Conservation (phyloP, 2,329 filamentous ascomycete genomes). For the Tolypocladium nubicola region DNA sequence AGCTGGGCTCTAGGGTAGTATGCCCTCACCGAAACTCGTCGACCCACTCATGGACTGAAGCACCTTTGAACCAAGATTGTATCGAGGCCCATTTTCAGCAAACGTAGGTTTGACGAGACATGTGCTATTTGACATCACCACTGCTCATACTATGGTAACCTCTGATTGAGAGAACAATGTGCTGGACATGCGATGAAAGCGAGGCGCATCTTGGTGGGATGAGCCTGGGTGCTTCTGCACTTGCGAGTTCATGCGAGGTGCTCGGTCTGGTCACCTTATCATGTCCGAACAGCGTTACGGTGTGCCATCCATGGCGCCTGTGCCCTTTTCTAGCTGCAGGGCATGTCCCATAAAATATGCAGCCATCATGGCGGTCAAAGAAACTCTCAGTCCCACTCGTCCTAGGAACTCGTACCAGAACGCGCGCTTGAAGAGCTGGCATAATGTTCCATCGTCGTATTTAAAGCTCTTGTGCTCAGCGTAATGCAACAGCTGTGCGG, state of each 20-base stretch:
- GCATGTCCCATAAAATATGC: constrained; percentile 19
- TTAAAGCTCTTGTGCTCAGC: not conserved
- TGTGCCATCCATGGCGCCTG: not conserved
- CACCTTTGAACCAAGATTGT: not conserved
- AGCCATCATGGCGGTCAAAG: constrained; percentile 14
- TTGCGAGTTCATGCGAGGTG: not conserved
- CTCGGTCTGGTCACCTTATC: not conserved
- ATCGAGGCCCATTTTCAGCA: not conserved
- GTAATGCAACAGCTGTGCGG: not conserved
- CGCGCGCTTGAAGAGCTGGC: not conserved
- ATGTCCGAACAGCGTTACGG: not conserved
- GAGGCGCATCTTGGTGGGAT: not conserved
- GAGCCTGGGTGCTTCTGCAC: not conserved
- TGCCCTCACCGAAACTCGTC: not conserved
- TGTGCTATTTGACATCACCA: not conserved
- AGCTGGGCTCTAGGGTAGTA: not conserved
- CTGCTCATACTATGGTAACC: too few relatives aligned
- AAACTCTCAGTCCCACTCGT: not conserved
- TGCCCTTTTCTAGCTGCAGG: constrained; percentile 13
- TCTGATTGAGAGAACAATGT: not conserved
- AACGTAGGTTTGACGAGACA: not conserved
- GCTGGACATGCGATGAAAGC: not conserved
- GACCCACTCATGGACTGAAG: not conserved
- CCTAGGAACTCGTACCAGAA: not conserved
- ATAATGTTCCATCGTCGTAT: not conserved